These are phyloP conservation scores for Allium fistulosum DNA, from an alignment of 106 monocot species.

Conservation along the genomic window DNA sequence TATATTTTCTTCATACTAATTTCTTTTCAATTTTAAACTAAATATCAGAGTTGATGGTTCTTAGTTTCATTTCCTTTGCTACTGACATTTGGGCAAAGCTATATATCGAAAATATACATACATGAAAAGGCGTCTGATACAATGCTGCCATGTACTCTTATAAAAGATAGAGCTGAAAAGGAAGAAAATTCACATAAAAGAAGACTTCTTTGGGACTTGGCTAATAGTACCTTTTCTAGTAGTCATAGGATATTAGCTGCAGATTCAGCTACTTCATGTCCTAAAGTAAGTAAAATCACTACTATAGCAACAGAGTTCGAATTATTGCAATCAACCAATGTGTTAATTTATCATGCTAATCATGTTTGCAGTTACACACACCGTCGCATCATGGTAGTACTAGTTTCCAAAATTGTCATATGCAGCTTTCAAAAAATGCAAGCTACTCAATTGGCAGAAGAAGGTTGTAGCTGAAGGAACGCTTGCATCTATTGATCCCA, in stretches of 20 bases:
- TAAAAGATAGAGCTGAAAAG: constrained; percentile 6
- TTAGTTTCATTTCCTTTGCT: constrained; percentile 94
- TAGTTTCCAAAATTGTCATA: no score
- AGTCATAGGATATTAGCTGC: constrained; percentile 14
- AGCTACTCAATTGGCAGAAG: no score
- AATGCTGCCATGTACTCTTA: constrained; percentile 59
- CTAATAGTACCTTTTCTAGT: not conserved
- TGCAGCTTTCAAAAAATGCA: no score
- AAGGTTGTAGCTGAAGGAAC: no score
- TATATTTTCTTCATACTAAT: no score
- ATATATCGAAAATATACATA: constrained; percentile 79
- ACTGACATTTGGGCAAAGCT: constrained; percentile 68
- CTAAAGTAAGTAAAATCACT: constrained; percentile 10
- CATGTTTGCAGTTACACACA: no score
- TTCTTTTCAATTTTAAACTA: no score
- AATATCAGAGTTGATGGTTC: constrained; percentile 75
- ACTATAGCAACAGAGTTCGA: no score
- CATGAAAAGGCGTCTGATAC: constrained; percentile 46
- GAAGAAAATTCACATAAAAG: constrained; percentile 9
- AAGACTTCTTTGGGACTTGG: constrained; percentile 23
- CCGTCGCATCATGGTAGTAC: no score
- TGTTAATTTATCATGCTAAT: no score
- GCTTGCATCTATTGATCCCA: no score
- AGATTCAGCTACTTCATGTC: constrained; percentile 12
- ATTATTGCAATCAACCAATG: no score